Base-by-base conservation (phyloP, 1,284 basidiomycete species). In the Wallemia ichthyophaga region DNA sequence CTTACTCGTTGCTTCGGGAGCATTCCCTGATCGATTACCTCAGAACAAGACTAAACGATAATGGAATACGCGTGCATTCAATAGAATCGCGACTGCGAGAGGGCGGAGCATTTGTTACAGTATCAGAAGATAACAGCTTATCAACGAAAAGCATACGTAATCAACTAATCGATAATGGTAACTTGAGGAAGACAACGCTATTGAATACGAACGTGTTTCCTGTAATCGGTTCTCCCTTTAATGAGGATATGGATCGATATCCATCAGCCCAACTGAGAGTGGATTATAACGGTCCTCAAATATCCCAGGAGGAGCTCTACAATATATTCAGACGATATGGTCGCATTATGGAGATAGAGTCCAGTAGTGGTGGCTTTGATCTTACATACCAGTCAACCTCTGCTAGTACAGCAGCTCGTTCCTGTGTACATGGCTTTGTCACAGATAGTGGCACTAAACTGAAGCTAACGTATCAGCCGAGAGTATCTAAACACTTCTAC, bases 211-310 rank as follows among this genome's bases (percentile, higher is more conserved):
- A 23, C 58, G n/a, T 57, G 1, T 33, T 27, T 27, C 59, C 59
- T 57, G 63, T 60, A 62, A 55, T 65, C n/a, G 37, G 37, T 5
- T 15, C 9, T 48, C 37, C 37, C 7, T 48, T 48, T 21, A 48
- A 48, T 19, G 37, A 91, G 82, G 89, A 94, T 65, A 79, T 92
- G 77, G 74, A 80, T 63, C 75, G 84, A 57, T 91, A 80, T 67
- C 80, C 85, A 0, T 82, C 83, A 3, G 71, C 73, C 1, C 74
- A 81, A 17, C 65, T 94, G 54, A 78, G 78, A 61, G 76, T 91
- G n/a, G 72, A 78, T 7, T 92, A 89, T 65, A 83, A 91, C 27
- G 88, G 89, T 0, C 80, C 84, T 1, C 86, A 91, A 65, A 71
- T 88, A 1, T 74, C 76, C 26, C 84, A 91, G 67, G 84, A 91